phyloP scores from a whole-genome alignment of 345 rosid species.

The Raphanus sativus region DNA sequence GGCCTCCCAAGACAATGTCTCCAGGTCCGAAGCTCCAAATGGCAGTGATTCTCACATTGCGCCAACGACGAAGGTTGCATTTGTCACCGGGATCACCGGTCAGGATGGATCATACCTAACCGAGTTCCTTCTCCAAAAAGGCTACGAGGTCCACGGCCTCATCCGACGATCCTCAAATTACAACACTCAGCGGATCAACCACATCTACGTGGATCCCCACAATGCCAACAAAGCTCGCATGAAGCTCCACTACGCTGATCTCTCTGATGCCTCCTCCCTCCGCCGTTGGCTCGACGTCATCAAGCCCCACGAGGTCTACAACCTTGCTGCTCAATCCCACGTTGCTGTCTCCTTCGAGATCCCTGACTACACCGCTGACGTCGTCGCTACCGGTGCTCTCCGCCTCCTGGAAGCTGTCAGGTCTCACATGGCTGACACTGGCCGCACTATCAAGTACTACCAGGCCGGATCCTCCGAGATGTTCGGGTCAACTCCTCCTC shows the following conservation, averaged over 20 bases:
- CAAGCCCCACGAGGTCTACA: constrained; percentile 87
- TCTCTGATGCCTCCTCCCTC: constrained; percentile 85
- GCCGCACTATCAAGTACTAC: constrained; percentile 58
- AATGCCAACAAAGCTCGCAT: constrained; percentile 77
- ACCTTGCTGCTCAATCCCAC: constrained; percentile 92
- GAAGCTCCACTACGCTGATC: constrained; percentile 94
- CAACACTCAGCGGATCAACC: constrained; percentile 93
- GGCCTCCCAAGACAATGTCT: constrained; percentile 40
- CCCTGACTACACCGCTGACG: constrained; percentile 94
- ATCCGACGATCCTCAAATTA: constrained; percentile 96
- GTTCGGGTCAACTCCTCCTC: constrained; percentile 92
- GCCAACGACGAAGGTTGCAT: constrained; percentile 54
- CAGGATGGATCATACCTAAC: constrained; percentile 97
- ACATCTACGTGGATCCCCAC: constrained; percentile 97
- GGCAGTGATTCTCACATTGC: constrained; percentile 40
- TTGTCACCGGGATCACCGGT: constrained; percentile 92
- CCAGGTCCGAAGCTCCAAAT: constrained; percentile 45
- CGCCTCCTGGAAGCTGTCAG: constrained; percentile 94
- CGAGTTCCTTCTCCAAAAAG: constrained; percentile 76
- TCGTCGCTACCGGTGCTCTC: constrained; percentile 92
- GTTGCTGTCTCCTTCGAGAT: constrained; percentile 96
- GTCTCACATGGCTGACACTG: constrained; percentile 71
- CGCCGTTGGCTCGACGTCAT: constrained; percentile 96
- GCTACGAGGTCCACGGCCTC: constrained; percentile 82
- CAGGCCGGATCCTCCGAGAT: constrained; percentile 90